Conservation (phyloP, 805 yeast species). For the Candida rishiriensis region DNA sequence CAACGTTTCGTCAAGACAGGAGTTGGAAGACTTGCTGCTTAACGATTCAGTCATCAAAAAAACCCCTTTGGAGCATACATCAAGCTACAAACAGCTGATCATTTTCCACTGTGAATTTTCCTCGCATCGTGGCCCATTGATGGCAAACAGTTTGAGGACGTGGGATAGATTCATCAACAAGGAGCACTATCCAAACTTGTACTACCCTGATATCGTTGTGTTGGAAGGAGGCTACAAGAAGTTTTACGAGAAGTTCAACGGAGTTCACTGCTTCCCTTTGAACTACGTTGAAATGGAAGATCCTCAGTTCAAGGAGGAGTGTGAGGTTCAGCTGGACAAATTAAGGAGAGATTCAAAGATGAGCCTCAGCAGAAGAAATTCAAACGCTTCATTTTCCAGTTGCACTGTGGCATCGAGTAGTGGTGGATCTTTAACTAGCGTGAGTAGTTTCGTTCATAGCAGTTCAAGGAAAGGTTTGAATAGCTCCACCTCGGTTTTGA, state of each 20-base stretch:
- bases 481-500: constrained; percentile 12
- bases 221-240: constrained; percentile 88
- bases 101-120: constrained; percentile 95
- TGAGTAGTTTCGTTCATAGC: neutral
- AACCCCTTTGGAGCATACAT: constrained; percentile 22
- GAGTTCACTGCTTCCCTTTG: constrained; percentile 64
- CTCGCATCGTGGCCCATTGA: constrained; percentile 86
- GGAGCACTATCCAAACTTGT: constrained; percentile 72
- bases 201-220: constrained; percentile 84
- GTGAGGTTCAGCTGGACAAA: constrained; percentile 40
- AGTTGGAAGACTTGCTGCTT: constrained; percentile 56
- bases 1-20: constrained; percentile 68
- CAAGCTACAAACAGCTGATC: constrained; percentile 40
- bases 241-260: constrained; percentile 55
- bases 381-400: constrained; percentile 2
- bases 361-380: constrained; percentile 24
- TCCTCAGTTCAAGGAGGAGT: constrained; percentile 41
- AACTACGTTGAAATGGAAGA: constrained; percentile 86
- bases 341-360: constrained; percentile 31
- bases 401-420: constrained; percentile 2
- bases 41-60: constrained; percentile 14
- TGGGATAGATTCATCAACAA: constrained; percentile 74
- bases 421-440: constrained; percentile 5
- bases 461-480: neutral
- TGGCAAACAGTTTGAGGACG: constrained; percentile 82